These are phyloP conservation scores for Chaetothyriales sp. DNA, from an alignment of 2,329 filamentous ascomycete genomes.

Conservation along the genomic window DNA sequence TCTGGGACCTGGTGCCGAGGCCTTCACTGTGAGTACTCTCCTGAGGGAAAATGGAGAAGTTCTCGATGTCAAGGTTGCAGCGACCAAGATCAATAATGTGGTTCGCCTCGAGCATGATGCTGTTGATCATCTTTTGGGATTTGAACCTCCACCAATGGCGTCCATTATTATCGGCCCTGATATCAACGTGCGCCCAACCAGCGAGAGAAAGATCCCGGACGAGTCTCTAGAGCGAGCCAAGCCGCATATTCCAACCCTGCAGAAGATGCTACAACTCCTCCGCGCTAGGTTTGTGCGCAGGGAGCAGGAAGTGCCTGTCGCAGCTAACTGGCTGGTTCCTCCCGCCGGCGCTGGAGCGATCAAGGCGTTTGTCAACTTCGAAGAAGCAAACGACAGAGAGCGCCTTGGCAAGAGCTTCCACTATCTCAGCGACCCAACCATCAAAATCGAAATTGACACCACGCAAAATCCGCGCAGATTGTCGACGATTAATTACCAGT, in stretches of 20 bases:
- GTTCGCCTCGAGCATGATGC: conserved; percentile 34
- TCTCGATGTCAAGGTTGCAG: conserved; percentile 38
- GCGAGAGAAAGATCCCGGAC: conserved; percentile 22
- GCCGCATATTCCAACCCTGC: conserved; percentile 19
- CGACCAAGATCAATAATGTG: conserved; percentile 41
- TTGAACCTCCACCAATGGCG: conserved; percentile 2
- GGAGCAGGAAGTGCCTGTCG: background rate
- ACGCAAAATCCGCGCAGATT: background rate
- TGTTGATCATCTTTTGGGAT: conserved; percentile 6
- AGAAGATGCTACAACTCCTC: conserved; percentile 17
- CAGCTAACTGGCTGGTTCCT: background rate
- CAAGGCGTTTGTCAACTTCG: background rate
- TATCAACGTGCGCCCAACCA: conserved; percentile 8
- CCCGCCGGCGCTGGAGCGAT: background rate
- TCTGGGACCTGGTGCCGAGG: conserved; percentile 37
- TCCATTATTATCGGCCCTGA: conserved; percentile 23
- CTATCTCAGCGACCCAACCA: conserved; percentile 29
- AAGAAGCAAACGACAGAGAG: conserved; percentile 18
- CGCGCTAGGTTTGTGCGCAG: conserved; percentile 2
- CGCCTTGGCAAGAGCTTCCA: conserved; percentile 20
- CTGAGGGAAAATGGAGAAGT: conserved; percentile 37
- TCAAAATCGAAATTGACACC: conserved; percentile 19
- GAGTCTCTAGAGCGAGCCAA: conserved; percentile 15
- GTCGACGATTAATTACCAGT: background rate
- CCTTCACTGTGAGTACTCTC: conserved; percentile 45